phyloP scores from a whole-genome alignment of 148 eudicot genomes.

The Camellia granthamiana region DNA sequence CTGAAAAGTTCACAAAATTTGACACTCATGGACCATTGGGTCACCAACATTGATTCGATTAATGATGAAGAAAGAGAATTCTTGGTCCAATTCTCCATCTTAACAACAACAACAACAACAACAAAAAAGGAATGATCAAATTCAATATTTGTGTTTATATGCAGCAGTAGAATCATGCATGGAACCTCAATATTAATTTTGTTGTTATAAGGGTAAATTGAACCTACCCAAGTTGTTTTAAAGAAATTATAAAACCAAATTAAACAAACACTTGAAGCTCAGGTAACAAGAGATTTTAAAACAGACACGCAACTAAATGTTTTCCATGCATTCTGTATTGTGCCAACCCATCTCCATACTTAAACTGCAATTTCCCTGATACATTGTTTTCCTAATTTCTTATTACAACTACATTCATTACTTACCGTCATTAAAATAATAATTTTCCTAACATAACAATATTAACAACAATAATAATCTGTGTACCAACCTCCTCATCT shows the following conservation, averaged over 20 bases:
- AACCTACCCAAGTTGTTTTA: not conserved
- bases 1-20: not conserved
- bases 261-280: not conserved
- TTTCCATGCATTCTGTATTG: not conserved
- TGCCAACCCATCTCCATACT: not conserved
- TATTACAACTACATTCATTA: not conserved
- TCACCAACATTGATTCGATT: no score
- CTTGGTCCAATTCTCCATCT: no score
- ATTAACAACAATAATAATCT: not conserved
- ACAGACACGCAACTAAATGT: not conserved
- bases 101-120: no score
- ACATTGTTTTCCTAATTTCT: not conserved
- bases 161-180: not conserved
- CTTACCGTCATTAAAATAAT: not conserved
- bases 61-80: no score
- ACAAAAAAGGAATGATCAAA: no score
- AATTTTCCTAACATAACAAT: not conserved
- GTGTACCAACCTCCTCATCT: slow-evolving; percentile 36
- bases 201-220: not conserved
- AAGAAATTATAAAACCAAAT: not conserved
- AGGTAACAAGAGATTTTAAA: not conserved
- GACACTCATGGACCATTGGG: no score
- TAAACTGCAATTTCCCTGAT: not conserved
- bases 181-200: not conserved
- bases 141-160: not conserved